phyloP scores from a whole-genome alignment of 1,284 basidiomycete genomes.

The Pseudozyma thailandica region DNA sequence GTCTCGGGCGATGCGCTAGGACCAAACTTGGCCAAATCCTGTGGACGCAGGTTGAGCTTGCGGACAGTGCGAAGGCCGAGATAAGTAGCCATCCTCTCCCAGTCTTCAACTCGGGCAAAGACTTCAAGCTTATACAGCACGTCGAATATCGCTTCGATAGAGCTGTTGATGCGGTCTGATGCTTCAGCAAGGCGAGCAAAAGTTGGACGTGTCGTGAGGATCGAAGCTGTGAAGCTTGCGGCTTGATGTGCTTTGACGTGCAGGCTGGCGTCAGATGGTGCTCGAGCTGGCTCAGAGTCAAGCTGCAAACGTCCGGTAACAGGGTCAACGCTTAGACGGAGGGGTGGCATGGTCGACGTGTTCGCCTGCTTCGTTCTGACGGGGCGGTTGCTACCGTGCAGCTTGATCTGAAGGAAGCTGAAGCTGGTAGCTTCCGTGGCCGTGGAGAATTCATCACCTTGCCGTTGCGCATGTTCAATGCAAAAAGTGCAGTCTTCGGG shows the following conservation, averaged over 20 bases:
- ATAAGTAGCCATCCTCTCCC: slow-evolving; percentile 60
- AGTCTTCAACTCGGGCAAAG: slow-evolving; percentile 53
- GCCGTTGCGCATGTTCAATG: slow-evolving; percentile 23
- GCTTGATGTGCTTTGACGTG: background rate
- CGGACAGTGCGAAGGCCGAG: slow-evolving; percentile 74
- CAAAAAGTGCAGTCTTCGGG: slow-evolving; percentile 39
- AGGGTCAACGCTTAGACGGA: slow-evolving; percentile 44
- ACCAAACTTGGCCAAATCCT: slow-evolving; percentile 51
- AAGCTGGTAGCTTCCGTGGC: slow-evolving; percentile 26
- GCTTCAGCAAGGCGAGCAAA: slow-evolving; percentile 41
- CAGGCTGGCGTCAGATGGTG: slow-evolving; percentile 2
- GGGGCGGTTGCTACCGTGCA: slow-evolving; percentile 14
- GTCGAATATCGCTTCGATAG: slow-evolving; percentile 39
- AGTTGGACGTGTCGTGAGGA: slow-evolving; percentile 26
- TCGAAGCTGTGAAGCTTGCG: slow-evolving; percentile 30
- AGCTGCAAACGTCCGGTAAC: slow-evolving; percentile 46
- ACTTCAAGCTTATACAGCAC: slow-evolving; percentile 48
- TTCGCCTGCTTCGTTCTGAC: background rate
- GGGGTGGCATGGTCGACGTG: slow-evolving; percentile 22
- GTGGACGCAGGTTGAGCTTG: slow-evolving; percentile 74
- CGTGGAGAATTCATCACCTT: slow-evolving; percentile 30
- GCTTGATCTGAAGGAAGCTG: slow-evolving; percentile 34
- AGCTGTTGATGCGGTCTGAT: slow-evolving; percentile 47
- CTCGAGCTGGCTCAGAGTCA: slow-evolving; percentile 18
- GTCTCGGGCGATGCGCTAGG: slow-evolving; percentile 27